These are phyloP conservation scores for Omphalea diandra DNA, from an alignment of 441 rosid species.

Conservation along the genomic window DNA sequence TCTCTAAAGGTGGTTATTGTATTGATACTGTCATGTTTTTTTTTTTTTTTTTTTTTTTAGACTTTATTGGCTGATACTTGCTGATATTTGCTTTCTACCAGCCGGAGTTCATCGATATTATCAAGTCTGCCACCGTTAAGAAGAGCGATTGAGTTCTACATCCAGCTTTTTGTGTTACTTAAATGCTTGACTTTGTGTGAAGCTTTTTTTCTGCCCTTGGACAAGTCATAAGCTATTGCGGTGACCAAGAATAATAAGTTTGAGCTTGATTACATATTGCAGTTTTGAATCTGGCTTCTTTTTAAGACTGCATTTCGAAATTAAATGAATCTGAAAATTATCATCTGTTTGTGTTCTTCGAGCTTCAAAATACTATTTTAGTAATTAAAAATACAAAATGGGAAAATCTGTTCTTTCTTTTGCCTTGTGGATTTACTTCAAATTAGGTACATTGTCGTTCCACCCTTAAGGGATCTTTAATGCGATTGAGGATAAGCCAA, in stretches of 20 bases:
- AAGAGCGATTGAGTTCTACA: constrained; percentile 29
- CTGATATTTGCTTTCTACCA: constrained; percentile 19
- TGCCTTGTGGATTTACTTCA: too few relatives aligned
- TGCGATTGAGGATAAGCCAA: too few relatives aligned
- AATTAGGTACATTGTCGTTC: too few relatives aligned
- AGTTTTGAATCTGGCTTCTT: too few relatives aligned
- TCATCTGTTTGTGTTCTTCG: background rate
- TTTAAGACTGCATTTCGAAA: background rate
- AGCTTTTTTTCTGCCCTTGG: background rate
- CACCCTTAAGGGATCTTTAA: too few relatives aligned
- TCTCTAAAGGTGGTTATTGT: constrained; percentile 52
- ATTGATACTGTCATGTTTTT: background rate
- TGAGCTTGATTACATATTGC: too few relatives aligned
- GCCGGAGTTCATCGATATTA: constrained; percentile 69
- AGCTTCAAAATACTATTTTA: too few relatives aligned
- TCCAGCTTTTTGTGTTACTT: background rate
- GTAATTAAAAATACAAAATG: too few relatives aligned
- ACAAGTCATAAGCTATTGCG: background rate
- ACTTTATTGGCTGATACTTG: background rate
- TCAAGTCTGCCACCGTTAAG: constrained; percentile 57
- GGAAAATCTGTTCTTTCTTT: too few relatives aligned
- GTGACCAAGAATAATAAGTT: constrained; percentile 1
- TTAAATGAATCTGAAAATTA: background rate
- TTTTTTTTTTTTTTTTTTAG: background rate
- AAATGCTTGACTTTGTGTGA: background rate